Conservation (phyloP, 441 rosid genomes). For the Gossypium schwendimanii region DNA sequence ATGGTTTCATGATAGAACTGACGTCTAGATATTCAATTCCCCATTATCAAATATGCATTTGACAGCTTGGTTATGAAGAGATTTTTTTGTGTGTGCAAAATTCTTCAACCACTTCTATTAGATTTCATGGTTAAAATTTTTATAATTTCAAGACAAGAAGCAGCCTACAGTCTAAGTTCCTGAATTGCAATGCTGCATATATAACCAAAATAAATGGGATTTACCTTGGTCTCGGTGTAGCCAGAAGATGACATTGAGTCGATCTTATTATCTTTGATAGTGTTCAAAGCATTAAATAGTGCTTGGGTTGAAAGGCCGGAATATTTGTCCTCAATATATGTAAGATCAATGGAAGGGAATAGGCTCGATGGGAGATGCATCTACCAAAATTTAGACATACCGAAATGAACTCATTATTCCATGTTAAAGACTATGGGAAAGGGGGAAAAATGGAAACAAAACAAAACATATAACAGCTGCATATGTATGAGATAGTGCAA, state of each 20-base stretch:
- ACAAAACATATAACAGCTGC: not conserved
- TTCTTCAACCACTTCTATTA: conserved; percentile 4
- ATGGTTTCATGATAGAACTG: not conserved
- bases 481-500: not conserved
- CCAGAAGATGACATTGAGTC: conserved; percentile 18
- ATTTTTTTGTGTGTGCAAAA: not conserved
- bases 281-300: conserved; percentile 61
- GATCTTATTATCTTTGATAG: conserved; percentile 38
- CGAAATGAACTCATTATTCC: not conserved
- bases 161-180: not conserved
- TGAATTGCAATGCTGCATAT: not conserved
- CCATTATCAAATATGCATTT: not conserved
- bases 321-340: conserved; percentile 72
- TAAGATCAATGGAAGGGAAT: conserved; percentile 74
- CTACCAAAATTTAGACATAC: conserved; percentile 36
- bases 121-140: not conserved
- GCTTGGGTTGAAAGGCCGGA: conserved; percentile 67
- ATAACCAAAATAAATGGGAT: not conserved
- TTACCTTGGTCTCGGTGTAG: conserved; percentile 46
- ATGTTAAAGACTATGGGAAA: not conserved
- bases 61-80: not conserved
- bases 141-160: not conserved
- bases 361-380: conserved; percentile 73
- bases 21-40: not conserved
- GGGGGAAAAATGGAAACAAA: not conserved